Evolutionary conservation across 495 filamentous ascomycete genomes (phyloP), one percentile per base, ranked within the genome.

Genomic region (Hypoxylon subgilvum): DNA sequence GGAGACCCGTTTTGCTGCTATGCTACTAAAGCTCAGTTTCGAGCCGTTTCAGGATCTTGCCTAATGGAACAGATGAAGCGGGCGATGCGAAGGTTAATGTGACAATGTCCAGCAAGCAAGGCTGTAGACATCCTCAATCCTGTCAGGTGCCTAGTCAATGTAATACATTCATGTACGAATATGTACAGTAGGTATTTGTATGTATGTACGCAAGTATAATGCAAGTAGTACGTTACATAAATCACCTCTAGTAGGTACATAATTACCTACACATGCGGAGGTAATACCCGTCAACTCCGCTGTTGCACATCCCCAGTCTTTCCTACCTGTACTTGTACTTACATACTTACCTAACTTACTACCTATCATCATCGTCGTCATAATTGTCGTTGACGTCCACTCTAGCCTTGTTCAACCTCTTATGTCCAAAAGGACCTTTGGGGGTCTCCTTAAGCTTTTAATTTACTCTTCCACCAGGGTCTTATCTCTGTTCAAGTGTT

Each of bases 321-420:
- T n/a, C n/a, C n/a, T n/a, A n/a, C n/a, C n/a, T n/a, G n/a, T n/a
- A n/a, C n/a, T n/a, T n/a, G n/a, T 13, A 10, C n/a, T 12, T 34
- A 34, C n/a, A 13, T 34, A 34, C 38, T 25, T 25, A 4, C 39
- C 34, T 28, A 38, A 42, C 42, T 35, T 38, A 25, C 17, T 23
- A 27, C 41, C 31, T 52, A 46, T 41, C 46, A 56, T 41, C 36
- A 57, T 55, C 38, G 53, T 12, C 9, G 12, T 46, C 53, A 39
- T 21, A 40, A 49, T 52, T 36, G 25, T 57, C 40, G 64, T 71
- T 25, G 72, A 72, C 31, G 73, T 69, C 71, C 72, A 76, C 17
- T 72, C 74, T 9, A 77, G 55, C 45, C 61, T 68, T 23, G 34
- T 40, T 23, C 39, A 16, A 52, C 34, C 17, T 52, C 34, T 56